A percentile compares a stretch with the other conserved stretches of the same genome.
These are phyloP conservation scores for Yamadazyma blattariae DNA, from an alignment of 1,139 yeast species.

Conservation along the genomic window DNA sequence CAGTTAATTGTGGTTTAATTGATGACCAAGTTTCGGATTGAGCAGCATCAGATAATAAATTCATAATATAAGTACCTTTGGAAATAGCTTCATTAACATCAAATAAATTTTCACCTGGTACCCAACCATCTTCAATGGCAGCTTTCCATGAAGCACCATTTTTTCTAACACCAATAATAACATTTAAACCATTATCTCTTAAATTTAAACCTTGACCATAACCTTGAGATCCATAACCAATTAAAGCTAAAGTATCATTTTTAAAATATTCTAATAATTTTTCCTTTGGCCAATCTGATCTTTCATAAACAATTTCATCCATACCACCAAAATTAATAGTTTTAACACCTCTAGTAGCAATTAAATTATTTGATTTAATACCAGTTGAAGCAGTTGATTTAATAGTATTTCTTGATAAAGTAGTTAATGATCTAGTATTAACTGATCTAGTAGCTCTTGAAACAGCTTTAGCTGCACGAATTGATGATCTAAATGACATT, in stretches of 20 bases:
- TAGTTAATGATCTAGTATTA: constrained; percentile 66
- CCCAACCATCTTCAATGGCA: constrained; percentile 99
- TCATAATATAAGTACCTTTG: constrained; percentile 94
- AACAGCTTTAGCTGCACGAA: constrained; percentile 62
- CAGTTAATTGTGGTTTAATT: constrained; percentile 87
- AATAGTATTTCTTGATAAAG: constrained; percentile 40
- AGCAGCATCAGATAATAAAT: constrained; percentile 98
- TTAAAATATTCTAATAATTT: constrained; percentile 94
- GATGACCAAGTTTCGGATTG: constrained; percentile 97
- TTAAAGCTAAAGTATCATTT: constrained; percentile 94
- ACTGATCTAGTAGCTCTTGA: constrained; percentile 49
- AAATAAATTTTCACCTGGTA: constrained; percentile 97
- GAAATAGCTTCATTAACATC: constrained; percentile 89
- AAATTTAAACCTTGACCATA: constrained; percentile 99
- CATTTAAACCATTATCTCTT: constrained; percentile 98
- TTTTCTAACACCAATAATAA: constrained; percentile 97
- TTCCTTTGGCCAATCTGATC: constrained; percentile 99
- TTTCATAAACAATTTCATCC: constrained; percentile 94
- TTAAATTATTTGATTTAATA: constrained; percentile 35
- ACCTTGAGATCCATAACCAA: constrained; percentile 99
- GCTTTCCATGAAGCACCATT: constrained; percentile 99
- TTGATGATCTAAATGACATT: constrained; percentile 65
- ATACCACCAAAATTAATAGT: constrained; percentile 96
- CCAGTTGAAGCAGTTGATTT: constrained; percentile 30
- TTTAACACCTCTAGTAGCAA: constrained; percentile 78